Percentiles rank a stretch among this genome's conserved stretches.
phyloP scores from a whole-genome alignment of 2,329 filamentous ascomycete species.

The Parafenestella ontariensis region DNA sequence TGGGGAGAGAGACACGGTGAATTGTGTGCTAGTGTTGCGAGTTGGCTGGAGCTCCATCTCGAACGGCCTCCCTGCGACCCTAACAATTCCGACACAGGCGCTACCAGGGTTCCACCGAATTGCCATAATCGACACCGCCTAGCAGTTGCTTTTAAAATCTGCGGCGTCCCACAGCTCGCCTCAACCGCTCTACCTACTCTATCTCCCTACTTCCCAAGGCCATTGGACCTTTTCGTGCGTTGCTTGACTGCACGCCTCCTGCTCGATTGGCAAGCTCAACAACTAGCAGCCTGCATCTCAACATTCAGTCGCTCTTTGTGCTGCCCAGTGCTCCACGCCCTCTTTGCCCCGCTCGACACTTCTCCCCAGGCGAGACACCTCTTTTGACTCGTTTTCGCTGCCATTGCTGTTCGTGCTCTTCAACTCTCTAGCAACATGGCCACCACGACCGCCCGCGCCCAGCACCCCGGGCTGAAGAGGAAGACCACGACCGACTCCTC shows the following conservation, averaged over 20 bases:
- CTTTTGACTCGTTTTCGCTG: slow-evolving; percentile 3
- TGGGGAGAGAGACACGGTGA: slow-evolving; percentile 15
- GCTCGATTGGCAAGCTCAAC: slow-evolving; percentile 19
- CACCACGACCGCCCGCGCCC: slow-evolving; percentile 63
- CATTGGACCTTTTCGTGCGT: slow-evolving; percentile 1
- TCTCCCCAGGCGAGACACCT: slow-evolving; percentile 2
- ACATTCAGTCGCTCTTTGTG: slow-evolving; percentile 23
- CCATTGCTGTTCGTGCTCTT: slow-evolving; percentile 5
- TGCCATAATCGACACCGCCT: slow-evolving; percentile 34
- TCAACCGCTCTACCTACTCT: slow-evolving; percentile 4
- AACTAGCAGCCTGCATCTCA: slow-evolving; percentile 30
- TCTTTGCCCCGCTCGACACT: slow-evolving; percentile 9
- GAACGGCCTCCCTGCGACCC: slow-evolving; percentile 22
- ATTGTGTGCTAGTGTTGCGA: slow-evolving; percentile 21
- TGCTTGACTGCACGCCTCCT: slow-evolving; percentile 11
- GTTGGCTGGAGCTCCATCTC: slow-evolving; percentile 24
- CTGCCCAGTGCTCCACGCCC: slow-evolving; percentile 6
- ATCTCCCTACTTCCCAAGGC: slow-evolving; percentile 6
- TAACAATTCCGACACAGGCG: slow-evolving; percentile 21
- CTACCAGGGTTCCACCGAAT: slow-evolving; percentile 28
- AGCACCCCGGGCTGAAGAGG: slow-evolving; percentile 55
- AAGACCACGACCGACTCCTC: slow-evolving; percentile 59
- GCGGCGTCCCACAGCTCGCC: slow-evolving; percentile 6
- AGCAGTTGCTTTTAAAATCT: slow-evolving; percentile 25
- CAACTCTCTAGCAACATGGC: slow-evolving; percentile 31